A percentile compares a stretch with the other conserved stretches of the same genome.
Evolutionary conservation across 129 eudicot genomes (phyloP).

Genomic region (Chrysanthemum lavandulifolium): DNA sequence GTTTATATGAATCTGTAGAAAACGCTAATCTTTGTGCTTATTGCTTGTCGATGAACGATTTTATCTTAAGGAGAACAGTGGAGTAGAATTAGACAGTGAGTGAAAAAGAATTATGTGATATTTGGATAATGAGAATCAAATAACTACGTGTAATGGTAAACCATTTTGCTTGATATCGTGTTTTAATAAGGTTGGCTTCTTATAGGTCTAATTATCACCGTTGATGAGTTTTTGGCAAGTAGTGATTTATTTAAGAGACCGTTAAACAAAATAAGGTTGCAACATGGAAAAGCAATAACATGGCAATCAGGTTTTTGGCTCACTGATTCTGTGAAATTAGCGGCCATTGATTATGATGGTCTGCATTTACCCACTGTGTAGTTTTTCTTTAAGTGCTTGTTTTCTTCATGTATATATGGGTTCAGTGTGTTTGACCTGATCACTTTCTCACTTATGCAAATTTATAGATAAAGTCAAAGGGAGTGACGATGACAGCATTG

Average conservation of each 20-base stretch:
- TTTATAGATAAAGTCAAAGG: conserved; percentile 78
- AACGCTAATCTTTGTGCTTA: neutral
- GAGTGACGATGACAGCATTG: conserved; percentile 93
- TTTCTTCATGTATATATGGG: conserved; percentile 4
- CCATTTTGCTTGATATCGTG: too few species aligned
- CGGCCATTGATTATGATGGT: neutral
- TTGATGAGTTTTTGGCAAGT: neutral
- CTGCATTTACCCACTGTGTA: neutral
- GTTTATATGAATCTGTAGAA: neutral
- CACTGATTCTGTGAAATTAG: neutral
- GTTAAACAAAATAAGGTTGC: neutral
- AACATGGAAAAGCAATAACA: too few species aligned
- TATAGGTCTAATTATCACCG: neutral
- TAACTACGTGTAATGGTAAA: too few species aligned
- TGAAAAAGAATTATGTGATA: neutral
- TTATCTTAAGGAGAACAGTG: neutral
- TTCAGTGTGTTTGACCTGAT: conserved; percentile 1
- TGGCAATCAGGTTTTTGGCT: neutral
- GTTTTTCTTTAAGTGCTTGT: neutral
- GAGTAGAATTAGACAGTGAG: neutral
- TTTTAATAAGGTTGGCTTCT: neutral
- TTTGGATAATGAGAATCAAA: neutral
- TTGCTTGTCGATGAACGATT: neutral
- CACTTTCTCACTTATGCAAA: neutral
- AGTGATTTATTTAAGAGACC: neutral